Evolutionary conservation across 768 basidiomycete genomes (phyloP), one percentile per base, ranked within the genome.

Genomic region (Termitomyces sp.): DNA sequence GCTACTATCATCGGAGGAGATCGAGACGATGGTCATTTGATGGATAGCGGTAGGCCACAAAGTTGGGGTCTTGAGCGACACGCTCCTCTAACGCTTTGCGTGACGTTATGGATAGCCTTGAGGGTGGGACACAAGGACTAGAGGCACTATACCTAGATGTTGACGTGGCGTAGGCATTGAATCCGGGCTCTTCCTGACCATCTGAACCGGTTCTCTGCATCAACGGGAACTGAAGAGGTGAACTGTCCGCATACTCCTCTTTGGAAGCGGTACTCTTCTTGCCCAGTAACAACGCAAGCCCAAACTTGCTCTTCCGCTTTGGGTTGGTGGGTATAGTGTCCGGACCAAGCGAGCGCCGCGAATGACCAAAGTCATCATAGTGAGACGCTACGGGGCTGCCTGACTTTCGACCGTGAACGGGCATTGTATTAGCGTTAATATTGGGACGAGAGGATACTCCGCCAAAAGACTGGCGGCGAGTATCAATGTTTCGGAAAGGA

Each of bases 31-130:
- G 86, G 63, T 88, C 86, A 61, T 78, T 82, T 14, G 90, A 92
- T 7, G 92, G 92, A 70, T 94, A 94, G 41, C 91, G 84, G 68
- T 93, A 92, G 3, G 91, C 89, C 59, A 93, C 85, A 66, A 94
- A 93, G 18, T 92, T 88, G 3, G 82, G 71, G 68, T 92, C 90
- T 70, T 90, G 92, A n/a, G 86, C 79, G n/a, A 94, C 89, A 22
- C 90, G 77, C 63, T 87, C 84, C 63, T 90, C 88, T 55, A 91
- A 76, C 48, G 84, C 84, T 74, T 85, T 91, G 56, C 86, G 80
- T 18, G 87, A 85, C 10, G 79, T 77, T 20, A 84, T 74, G 43
- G 87, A 88, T 76, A 85, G 76, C 53, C 87, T 78, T 49, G 83
- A 74, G 33, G 70, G 73, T 38, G 71, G 56, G 18, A 66, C 66